Evolutionary conservation across 140 eudicot species (phyloP).

Genomic region (Stevia rebaudiana): DNA sequence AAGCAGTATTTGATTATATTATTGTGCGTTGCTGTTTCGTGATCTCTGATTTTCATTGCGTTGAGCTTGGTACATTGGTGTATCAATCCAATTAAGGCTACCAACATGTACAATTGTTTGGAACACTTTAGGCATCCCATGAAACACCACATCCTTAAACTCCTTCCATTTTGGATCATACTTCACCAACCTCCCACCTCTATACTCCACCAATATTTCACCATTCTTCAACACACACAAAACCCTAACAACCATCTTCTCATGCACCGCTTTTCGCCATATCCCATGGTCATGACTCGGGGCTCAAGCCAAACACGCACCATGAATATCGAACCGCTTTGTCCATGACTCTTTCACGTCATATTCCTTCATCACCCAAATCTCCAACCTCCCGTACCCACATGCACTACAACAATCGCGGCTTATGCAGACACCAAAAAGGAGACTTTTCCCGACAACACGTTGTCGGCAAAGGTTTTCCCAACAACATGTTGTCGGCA

Average conservation of each 20-base stretch:
- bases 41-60: too few relatives aligned
- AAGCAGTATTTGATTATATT: too few relatives aligned
- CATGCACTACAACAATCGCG: too few relatives aligned
- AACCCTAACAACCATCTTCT: conserved; percentile 38
- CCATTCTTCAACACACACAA: conserved; percentile 48
- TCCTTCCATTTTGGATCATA: conserved; percentile 45
- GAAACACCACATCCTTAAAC: conserved; percentile 41
- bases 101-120: conserved; percentile 56
- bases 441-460: too few relatives aligned
- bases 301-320: conserved; percentile 26
- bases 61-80: conserved; percentile 25
- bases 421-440: too few relatives aligned
- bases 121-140: conserved; percentile 46
- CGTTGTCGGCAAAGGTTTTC: too few relatives aligned
- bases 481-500: too few relatives aligned
- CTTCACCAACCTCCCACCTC: conserved; percentile 49
- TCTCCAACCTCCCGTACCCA: conserved; percentile 33
- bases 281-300: conserved; percentile 24
- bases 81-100: conserved; percentile 46
- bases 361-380: conserved; percentile 58
- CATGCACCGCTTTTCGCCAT: conserved; percentile 34
- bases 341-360: conserved; percentile 46
- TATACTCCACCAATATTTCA: conserved; percentile 46
- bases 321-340: conserved; percentile 33
- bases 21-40: too few relatives aligned